phyloP scores from a whole-genome alignment of 2,329 filamentous ascomycete genomes.

The Cladophialophora immunda region DNA sequence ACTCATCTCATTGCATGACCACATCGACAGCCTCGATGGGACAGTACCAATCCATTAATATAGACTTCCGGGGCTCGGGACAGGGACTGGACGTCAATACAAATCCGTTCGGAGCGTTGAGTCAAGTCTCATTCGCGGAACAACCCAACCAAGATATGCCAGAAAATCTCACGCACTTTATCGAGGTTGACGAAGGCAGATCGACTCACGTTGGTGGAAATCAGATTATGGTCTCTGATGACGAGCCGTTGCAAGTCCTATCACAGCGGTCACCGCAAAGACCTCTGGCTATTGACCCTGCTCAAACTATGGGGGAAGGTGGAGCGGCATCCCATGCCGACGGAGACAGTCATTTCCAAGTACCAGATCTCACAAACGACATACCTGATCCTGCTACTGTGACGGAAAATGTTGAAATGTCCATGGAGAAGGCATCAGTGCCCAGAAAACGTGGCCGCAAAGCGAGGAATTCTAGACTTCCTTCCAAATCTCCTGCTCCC shows the following conservation, averaged over 20 bases:
- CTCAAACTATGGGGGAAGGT: slow-evolving; percentile 16
- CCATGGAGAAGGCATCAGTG: slow-evolving; percentile 15
- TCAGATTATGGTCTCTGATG: background rate
- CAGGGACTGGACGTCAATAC: slow-evolving; percentile 32
- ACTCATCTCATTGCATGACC: slow-evolving; percentile 26
- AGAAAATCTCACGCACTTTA: slow-evolving; percentile 8
- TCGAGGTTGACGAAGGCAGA: slow-evolving; percentile 10
- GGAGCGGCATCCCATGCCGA: slow-evolving; percentile 7
- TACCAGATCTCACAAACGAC: background rate
- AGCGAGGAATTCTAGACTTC: slow-evolving; percentile 29
- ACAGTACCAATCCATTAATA: slow-evolving; percentile 37
- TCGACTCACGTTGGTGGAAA: background rate
- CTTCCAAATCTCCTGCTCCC: slow-evolving; percentile 25
- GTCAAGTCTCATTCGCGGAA: slow-evolving; percentile 35
- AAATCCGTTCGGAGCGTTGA: slow-evolving; percentile 40
- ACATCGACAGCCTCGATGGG: slow-evolving; percentile 39
- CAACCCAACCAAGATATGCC: slow-evolving; percentile 21
- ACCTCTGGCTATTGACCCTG: slow-evolving; percentile 6
- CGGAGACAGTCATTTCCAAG: background rate
- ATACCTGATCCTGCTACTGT: background rate
- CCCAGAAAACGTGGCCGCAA: slow-evolving; percentile 39
- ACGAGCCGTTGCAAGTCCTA: background rate
- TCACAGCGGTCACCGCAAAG: slow-evolving; percentile 12
- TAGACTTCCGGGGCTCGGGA: slow-evolving; percentile 35
- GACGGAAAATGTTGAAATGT: background rate